Conservation (phyloP, 805 yeast genomes). For the Monosporozyma yasuniensis region DNA sequence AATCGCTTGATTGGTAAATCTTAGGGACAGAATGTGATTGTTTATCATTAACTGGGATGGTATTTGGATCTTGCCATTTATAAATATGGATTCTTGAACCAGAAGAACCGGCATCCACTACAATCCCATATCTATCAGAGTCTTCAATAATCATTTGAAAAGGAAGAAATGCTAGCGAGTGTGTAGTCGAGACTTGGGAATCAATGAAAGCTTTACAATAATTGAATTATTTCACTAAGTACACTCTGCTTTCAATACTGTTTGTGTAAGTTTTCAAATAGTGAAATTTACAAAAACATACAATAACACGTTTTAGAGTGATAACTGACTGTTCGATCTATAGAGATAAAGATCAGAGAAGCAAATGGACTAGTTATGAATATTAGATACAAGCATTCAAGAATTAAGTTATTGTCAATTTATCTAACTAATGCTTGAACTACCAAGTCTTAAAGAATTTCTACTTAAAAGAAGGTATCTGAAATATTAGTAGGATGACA, state of each 20-base stretch:
- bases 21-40: slow-evolving; percentile 54
- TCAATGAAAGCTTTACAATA: no score
- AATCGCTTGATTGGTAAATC: slow-evolving; percentile 50
- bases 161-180: background rate
- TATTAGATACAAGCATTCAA: no score
- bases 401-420: no score
- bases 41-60: slow-evolving; percentile 18
- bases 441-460: no score
- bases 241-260: background rate
- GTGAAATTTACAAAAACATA: no score
- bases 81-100: slow-evolving; percentile 86
- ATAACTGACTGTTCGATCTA: no score
- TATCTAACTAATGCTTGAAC: no score
- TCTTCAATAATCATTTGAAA: slow-evolving; percentile 1
- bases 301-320: background rate
- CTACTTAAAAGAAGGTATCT: no score
- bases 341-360: background rate
- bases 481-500: no score
- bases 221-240: background rate
- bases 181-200: no score
- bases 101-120: slow-evolving; percentile 90
- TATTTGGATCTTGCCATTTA: slow-evolving; percentile 56
- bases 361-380: no score
- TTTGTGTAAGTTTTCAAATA: no score
- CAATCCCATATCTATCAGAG: slow-evolving; percentile 57